Evolutionary conservation across 176 grass and related monocot genomes (phyloP), one percentile per base, ranked within the genome.

Genomic region (Carex pumila): DNA sequence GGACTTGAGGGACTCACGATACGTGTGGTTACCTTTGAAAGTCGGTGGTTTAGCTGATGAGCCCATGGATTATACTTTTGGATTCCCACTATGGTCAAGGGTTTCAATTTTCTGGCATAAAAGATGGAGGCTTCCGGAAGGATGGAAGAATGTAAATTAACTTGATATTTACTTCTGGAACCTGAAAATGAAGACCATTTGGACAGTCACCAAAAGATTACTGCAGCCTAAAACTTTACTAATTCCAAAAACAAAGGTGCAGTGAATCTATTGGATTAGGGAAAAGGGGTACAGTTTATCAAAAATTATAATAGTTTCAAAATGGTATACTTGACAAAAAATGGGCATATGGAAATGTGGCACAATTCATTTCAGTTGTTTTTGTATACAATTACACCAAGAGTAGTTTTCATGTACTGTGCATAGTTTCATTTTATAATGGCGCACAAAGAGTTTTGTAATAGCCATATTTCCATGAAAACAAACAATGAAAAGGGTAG

Each of bases 41-140:
- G 22, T 98, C 2, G 93, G 91, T 53, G 93, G 96, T 13, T 49
- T 93, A 62, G 82, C 93, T 12, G 92, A 98, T 47, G 96, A 98
- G 32, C 86, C 93, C 5, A 13, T 93, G 80, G 91, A 98, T 61
- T 90, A 93, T 79, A 93, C 85, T 73, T 98, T 95, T 67, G 95
- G 92, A 10, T 98, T 93, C 54, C 93, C 91, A 0, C 57, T 67
- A 62, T 95, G 96, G 96, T 90, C 96, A 6, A 92, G 88, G 81
- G 88, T 95, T 39, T 93, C 96, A 1, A 91, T 98, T 86, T 98
- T 91, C 60, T 98, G 93, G 93, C 96, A 98, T 75, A 88, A 66
- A 68, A 90, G 80, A 84, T 95, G 96, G 96, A 80, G 70, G 18
- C 91, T 98, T 45, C 96, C 93, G 3, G 83, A 90, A 81, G 82